Percentiles rank a stretch among this genome's conserved stretches.
These are phyloP conservation scores for Blastocystis sp. DNA, from an alignment of 352 stramenopile genomes.

Conservation along the genomic window DNA sequence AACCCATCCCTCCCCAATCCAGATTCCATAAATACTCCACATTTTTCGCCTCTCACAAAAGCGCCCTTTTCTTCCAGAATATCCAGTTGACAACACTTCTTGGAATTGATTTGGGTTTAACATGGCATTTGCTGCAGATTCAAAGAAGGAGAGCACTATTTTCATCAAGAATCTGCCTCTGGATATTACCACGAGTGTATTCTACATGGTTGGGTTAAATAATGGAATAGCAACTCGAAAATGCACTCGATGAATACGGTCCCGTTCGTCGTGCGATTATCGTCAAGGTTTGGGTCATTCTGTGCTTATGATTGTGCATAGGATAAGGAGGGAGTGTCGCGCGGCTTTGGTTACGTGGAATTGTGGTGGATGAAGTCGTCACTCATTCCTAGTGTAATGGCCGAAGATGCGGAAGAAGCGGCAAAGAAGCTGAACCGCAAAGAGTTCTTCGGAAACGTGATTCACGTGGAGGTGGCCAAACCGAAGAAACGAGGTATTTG, in stretches of 20 bases:
- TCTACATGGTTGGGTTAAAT: neutral
- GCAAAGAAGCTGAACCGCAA: constrained; percentile 59
- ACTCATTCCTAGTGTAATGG: constrained; percentile 41
- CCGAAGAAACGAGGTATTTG: constrained; percentile 28
- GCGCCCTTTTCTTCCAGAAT: neutral
- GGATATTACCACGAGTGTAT: constrained; percentile 32
- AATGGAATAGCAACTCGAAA: constrained; percentile 40
- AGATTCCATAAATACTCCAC: too few relatives aligned
- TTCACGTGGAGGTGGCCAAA: constrained; percentile 62
- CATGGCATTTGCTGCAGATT: neutral
- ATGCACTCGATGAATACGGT: constrained; percentile 34
- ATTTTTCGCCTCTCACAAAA: too few relatives aligned
- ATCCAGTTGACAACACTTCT: neutral
- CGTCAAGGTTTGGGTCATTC: constrained; percentile 53
- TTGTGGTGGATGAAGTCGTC: neutral
- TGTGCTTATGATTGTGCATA: constrained; percentile 1
- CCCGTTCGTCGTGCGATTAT: constrained; percentile 62
- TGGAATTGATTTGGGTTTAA: neutral
- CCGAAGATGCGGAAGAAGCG: constrained; percentile 52
- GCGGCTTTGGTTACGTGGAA: constrained; percentile 69
- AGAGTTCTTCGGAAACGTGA: constrained; percentile 61
- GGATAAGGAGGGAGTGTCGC: constrained; percentile 50
- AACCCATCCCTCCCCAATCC: too few relatives aligned
- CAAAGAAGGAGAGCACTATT: constrained; percentile 46
- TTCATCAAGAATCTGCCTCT: constrained; percentile 50